Evolutionary conservation across 192 early-diverging fungal species (phyloP).

Genomic region (Spinellus fusiger): DNA sequence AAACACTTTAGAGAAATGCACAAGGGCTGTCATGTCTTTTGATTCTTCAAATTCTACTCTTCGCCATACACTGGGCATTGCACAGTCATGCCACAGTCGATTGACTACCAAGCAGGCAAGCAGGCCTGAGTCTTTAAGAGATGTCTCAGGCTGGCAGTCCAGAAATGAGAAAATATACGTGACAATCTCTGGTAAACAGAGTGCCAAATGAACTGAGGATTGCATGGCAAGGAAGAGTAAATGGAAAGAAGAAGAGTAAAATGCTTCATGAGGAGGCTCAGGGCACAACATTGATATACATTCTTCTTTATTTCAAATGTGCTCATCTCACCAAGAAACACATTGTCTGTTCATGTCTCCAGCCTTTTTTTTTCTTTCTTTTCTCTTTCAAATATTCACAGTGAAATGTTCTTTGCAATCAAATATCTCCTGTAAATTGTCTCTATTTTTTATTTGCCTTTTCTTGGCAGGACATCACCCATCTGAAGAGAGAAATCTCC

Average conservation of each 20-base stretch:
- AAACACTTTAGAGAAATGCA: conserved; percentile 13
- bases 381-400: too few relatives aligned
- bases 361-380: conserved; percentile 1
- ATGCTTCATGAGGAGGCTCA: too few relatives aligned
- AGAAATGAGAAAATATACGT: conserved; percentile 7
- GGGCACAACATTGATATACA: too few relatives aligned
- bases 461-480: not conserved
- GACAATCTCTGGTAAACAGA: conserved; percentile 6
- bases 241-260: conserved; percentile 1
- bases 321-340: not conserved
- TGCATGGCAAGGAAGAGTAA: not conserved
- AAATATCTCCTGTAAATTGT: too few relatives aligned
- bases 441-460: not conserved
- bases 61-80: conserved; percentile 24
- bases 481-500: too few relatives aligned
- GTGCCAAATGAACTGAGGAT: conserved; percentile 1
- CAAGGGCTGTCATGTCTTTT: conserved; percentile 7
- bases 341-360: not conserved
- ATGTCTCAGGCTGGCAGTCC: not conserved
- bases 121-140: conserved; percentile 1
- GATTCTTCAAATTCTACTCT: conserved; percentile 27
- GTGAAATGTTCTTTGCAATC: too few relatives aligned
- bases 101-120: conserved; percentile 24
- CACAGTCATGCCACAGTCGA: conserved; percentile 26
- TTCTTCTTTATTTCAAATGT: not conserved